Base-by-base conservation (phyloP, 352 stramenopile species). In the Globisporangium solare region DNA sequence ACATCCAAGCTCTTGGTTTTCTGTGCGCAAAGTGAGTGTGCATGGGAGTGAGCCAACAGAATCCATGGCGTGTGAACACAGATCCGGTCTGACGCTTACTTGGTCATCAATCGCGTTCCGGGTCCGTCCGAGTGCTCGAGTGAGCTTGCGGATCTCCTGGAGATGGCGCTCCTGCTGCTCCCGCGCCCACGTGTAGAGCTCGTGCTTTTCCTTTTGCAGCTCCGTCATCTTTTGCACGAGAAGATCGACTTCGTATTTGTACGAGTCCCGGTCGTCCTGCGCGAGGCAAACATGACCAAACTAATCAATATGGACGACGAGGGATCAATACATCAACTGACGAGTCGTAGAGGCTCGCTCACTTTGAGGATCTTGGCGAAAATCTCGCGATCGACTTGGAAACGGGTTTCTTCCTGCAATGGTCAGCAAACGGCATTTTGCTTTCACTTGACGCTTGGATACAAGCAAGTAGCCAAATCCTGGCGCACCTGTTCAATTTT, bases 341-440 rank as follows among this genome's bases (percentile, higher is more conserved):
- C n/a, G n/a, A 22, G 13, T 43, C 39, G 10, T 35, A 35, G 10
- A 35, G 27, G 27, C 46, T 10, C 39, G 27, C 46, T 10, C 39
- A 87, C 82, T 73, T 93, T 78, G 17, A 91, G 66, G 51, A 91
- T 91, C 59, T 88, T 90, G 50, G 83, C 83, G 47, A 93, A 93
- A 51, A 93, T 91, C 61, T 91, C 83, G 24, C 83, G 79, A 50
- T 93, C 83, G 6, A 91, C 77, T 66, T 91, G 80, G 60, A 88
- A 91, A 0, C 81, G 79, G 48, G 91, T 69, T 48, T 89, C 77
- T 48, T 93, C 83, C 68, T 89, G 53, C 27, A 40, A 13, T 17
- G 6, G 17, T 47, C 31, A 17, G 27, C 2, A 45, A 18, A 45
- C 43, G 56, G 12, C 10, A 14, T 35, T 22, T 12, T 10, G 15